A percentile compares a stretch with the other conserved stretches of the same genome.
Evolutionary conservation across 2,329 filamentous ascomycete species (phyloP).

Genomic region (Nothophaeocryptopus gaeumannii): DNA sequence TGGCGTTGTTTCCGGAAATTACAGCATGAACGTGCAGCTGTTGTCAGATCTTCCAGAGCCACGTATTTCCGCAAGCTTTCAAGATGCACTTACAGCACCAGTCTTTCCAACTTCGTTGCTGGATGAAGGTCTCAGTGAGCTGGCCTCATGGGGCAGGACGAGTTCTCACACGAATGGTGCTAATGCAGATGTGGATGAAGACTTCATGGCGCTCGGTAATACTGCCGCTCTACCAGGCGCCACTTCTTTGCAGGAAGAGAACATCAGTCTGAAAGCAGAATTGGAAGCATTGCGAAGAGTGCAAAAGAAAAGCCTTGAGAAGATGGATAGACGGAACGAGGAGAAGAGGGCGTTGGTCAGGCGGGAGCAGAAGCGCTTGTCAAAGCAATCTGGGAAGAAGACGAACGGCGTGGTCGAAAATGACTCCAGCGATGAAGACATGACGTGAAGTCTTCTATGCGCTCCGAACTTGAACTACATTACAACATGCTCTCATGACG

Average conservation of each 20-base stretch:
- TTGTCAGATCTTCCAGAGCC: slow-evolving; percentile 33
- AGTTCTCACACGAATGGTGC: slow-evolving; percentile 5
- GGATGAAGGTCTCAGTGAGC: slow-evolving; percentile 35
- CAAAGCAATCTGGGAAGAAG: slow-evolving; percentile 1
- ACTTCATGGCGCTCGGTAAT: slow-evolving; percentile 40
- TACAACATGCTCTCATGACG: too few relatives aligned
- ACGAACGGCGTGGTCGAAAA: slow-evolving; percentile 6
- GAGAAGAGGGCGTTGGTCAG: slow-evolving; percentile 40
- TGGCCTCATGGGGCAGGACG: slow-evolving; percentile 37
- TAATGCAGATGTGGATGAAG: slow-evolving; percentile 25
- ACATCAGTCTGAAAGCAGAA: slow-evolving; percentile 35
- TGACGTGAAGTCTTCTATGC: too few relatives aligned
- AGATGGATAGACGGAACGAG: slow-evolving; percentile 43
- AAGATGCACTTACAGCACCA: slow-evolving; percentile 43
- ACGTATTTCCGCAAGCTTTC: slow-evolving; percentile 31
- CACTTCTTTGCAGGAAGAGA: slow-evolving; percentile 27
- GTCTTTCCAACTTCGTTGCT: slow-evolving; percentile 40
- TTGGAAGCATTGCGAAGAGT: slow-evolving; percentile 45
- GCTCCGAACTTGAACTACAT: too few relatives aligned
- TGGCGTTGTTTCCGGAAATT: slow-evolving; percentile 52
- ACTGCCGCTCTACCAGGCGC: slow-evolving; percentile 2
- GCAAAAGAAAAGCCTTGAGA: slow-evolving; percentile 46
- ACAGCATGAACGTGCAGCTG: slow-evolving; percentile 66
- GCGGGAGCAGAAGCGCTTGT: slow-evolving; percentile 29
- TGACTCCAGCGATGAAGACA: too few relatives aligned